Percentiles rank a stretch among this genome's conserved stretches.
Conservation (phyloP, 2,329 filamentous ascomycete genomes). For the Coccinonectria pachysandricola region DNA sequence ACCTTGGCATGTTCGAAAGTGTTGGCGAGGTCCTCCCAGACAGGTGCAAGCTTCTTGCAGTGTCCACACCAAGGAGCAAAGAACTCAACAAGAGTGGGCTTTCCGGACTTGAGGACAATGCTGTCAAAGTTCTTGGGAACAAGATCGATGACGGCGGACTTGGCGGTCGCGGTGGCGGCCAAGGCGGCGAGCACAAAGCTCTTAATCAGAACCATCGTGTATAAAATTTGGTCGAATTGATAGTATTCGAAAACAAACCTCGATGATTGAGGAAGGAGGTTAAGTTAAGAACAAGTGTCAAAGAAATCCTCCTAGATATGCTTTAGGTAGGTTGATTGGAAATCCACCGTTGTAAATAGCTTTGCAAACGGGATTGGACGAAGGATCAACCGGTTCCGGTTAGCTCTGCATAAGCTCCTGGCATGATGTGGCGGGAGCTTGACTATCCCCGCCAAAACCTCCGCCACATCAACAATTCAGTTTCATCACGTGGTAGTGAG, state of each 20-base stretch:
- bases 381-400: too few relatives aligned
- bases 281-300: slow-evolving; percentile 1
- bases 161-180: slow-evolving; percentile 48
- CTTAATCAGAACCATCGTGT: slow-evolving; percentile 48
- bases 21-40: slow-evolving; percentile 82
- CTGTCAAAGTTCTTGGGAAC: slow-evolving; percentile 85
- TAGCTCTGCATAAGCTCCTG: too few relatives aligned
- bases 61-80: slow-evolving; percentile 98
- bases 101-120: slow-evolving; percentile 80
- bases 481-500: too few relatives aligned
- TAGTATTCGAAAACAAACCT: slow-evolving; percentile 7
- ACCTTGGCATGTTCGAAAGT: slow-evolving; percentile 65
- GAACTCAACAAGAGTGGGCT: slow-evolving; percentile 94
- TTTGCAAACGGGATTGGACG: too few relatives aligned
- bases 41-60: slow-evolving; percentile 93
- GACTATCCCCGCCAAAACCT: too few relatives aligned
- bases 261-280: not conserved
- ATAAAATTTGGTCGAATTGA: too few relatives aligned
- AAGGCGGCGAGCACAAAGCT: slow-evolving; percentile 48
- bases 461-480: too few relatives aligned
- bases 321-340: too few relatives aligned
- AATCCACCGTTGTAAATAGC: too few relatives aligned
- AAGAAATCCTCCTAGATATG: too few relatives aligned
- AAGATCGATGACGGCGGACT: slow-evolving; percentile 82
- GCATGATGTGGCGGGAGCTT: too few relatives aligned